Evolutionary conservation across 73 alveolate species (phyloP), one percentile per base, ranked within the genome.

Genomic region (Paramecium biaurelia): DNA sequence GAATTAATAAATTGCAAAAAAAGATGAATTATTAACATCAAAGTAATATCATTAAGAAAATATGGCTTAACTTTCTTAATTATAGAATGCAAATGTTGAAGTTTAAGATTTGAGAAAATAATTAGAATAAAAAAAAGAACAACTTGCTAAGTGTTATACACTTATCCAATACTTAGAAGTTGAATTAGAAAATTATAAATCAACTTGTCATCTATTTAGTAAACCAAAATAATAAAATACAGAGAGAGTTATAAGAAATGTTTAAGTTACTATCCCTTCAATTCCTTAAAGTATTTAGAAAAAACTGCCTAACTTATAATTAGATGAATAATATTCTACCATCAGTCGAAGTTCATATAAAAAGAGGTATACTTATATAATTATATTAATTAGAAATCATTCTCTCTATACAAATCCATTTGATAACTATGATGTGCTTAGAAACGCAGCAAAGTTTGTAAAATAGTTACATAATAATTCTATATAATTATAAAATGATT

Each of bases 401-500:
- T 72, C 86, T 72, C 86, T 72, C 1, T 72, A 72, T 37, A 72
- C 86, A 10, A 72, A 72, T 72, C 86, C 86, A 1, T 72, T 72
- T 12, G 86, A 72, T 1, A 72, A 72, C 30, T 72, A 72, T 35
- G 86, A 72, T 18, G 18, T 72, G 4, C 57, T 72, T 72, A 72
- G 56, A 38, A 72, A 72, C 24, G 86, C 86, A 15, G 58, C 86
- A 14, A 72, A 72, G 15, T 34, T 72, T 34, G 58, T 72, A 35
- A 72, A 72, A 72, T 72, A 30, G 45, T 21, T 72, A 12, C 2
- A 32, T 53, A 53, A 53, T 53, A 53, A 53, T 53, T 53, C 68
- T 63, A 32, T 63, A 63, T 63, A 63, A 63, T 63, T 58, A 58
- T 58, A 58, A 58, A 58, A 70, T 59, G 82, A 92, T 96, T 24